These are phyloP conservation scores for Acer yangbiense DNA, from an alignment of 345 rosid species.

Conservation along the genomic window DNA sequence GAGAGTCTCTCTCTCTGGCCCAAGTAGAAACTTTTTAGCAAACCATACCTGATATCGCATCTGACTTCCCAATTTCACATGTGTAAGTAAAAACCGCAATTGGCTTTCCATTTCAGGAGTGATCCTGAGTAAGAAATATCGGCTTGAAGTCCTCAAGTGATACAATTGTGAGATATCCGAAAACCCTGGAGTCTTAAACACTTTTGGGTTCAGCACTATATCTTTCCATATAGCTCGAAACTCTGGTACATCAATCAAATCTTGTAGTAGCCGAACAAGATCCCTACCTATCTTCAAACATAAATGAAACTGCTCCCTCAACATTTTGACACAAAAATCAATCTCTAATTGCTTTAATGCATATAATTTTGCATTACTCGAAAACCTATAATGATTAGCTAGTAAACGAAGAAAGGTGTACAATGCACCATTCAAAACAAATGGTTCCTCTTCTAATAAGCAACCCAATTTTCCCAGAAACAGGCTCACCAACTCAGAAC, in stretches of 20 bases:
- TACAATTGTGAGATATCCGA: conserved; percentile 53
- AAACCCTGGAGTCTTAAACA: conserved; percentile 43
- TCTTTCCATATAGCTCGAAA: conserved; percentile 65
- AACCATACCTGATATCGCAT: conserved; percentile 81
- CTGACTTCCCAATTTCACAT: conserved; percentile 76
- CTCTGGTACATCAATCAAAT: conserved; percentile 68
- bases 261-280: conserved; percentile 69
- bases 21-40: conserved; percentile 54
- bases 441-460: conserved; percentile 58
- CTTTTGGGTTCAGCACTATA: conserved; percentile 48
- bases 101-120: conserved; percentile 74
- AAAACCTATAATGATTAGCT: conserved; percentile 67
- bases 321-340: conserved; percentile 72
- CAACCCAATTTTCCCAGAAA: conserved; percentile 51
- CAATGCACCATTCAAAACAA: conserved; percentile 61
- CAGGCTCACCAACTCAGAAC: conserved; percentile 61
- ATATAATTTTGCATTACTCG: conserved; percentile 34
- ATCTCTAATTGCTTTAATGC: conserved; percentile 58
- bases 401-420: conserved; percentile 67
- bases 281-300: conserved; percentile 80
- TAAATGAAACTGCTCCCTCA: conserved; percentile 62
- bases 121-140: conserved; percentile 64
- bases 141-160: conserved; percentile 58
- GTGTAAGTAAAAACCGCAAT: conserved; percentile 66
- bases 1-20: conserved; percentile 60